phyloP scores from a whole-genome alignment of 1,284 basidiomycete genomes.

The Chalciporus sp. region DNA sequence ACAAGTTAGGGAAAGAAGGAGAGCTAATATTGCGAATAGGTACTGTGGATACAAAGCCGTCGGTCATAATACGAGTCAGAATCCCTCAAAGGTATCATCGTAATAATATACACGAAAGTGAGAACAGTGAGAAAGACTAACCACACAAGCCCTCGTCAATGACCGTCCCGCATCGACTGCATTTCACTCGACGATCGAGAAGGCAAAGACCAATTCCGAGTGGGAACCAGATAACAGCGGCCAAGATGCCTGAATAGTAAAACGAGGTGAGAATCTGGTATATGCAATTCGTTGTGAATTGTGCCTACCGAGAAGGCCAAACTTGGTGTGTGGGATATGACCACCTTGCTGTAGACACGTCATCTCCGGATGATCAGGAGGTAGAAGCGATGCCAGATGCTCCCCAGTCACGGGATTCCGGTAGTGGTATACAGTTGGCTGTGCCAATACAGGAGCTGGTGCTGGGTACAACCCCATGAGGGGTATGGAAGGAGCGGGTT shows the following conservation, averaged over 20 bases:
- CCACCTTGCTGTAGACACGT: slow-evolving; percentile 72
- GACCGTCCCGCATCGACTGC: slow-evolving; percentile 53
- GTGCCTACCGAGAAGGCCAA: slow-evolving; percentile 66
- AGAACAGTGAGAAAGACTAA: slow-evolving; percentile 11
- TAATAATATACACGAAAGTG: neutral
- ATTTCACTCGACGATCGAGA: slow-evolving; percentile 67
- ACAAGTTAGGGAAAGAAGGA: neutral
- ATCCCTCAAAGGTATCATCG: neutral
- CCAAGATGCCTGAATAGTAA: slow-evolving; percentile 57
- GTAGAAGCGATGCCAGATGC: slow-evolving; percentile 53
- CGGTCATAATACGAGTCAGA: neutral
- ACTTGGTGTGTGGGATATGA: slow-evolving; percentile 63
- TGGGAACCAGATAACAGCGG: slow-evolving; percentile 82
- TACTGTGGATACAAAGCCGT: slow-evolving; percentile 21
- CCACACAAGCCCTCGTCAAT: slow-evolving; percentile 41
- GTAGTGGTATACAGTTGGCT: slow-evolving; percentile 40
- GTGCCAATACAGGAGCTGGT: slow-evolving; percentile 31
- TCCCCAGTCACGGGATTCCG: slow-evolving; percentile 50
- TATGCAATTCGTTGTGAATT: neutral
- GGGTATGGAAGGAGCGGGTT: slow-evolving; percentile 8
- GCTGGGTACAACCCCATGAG: slow-evolving; percentile 23
- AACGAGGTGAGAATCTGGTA: slow-evolving; percentile 1
- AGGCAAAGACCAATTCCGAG: slow-evolving; percentile 74
- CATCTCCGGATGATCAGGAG: slow-evolving; percentile 80
- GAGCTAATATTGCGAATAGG: neutral